Base-by-base conservation (phyloP, 768 basidiomycete genomes). In the Chalciporus chontae region DNA sequence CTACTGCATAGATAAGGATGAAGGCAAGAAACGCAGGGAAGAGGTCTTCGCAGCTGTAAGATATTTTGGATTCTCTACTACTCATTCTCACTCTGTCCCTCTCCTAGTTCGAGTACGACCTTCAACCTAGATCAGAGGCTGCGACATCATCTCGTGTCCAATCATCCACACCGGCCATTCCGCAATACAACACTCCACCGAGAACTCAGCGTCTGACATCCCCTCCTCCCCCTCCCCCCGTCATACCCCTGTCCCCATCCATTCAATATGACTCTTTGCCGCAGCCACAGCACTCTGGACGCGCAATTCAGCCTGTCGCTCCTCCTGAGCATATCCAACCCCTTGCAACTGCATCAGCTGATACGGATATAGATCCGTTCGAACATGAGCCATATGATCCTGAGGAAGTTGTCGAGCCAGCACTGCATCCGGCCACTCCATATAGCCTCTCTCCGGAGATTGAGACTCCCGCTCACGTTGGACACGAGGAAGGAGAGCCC, bases 1-100 rank as follows among this genome's bases (percentile, higher is more conserved):
- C 56, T 81, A 83, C 57, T 80, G 80, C 52, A 80, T 85, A 38
- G 84, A 85, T 59, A 73, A 78, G 52, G 79, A 81, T 23, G 66
- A 70, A 3, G 80, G 80, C 3, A 71, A 77, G 36, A 66, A 65
- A 37, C 79, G 77, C 44, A 73, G 73, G 45, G 71, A 74, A 26
- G 75, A 81, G 55, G 83, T 81, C 11, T 79, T 77, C 52, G 67
- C 71, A 18, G 77, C 82, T 29, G 83, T 85, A 56, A 65, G 78
- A 69, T 14, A 10, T 14, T 17, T 34, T 19, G 14, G 1, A 10
- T 42, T 41, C 24, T 4, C 40, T 29, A 32, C 26, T 23, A 15
- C 19, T 41, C 32, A 5, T 47, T 41, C 54, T 63, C 40, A 56
- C 8, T 23, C 17, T n/a, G 14, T 8, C 41, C n/a, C 0, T 48